Evolutionary conservation across 2,329 filamentous ascomycete genomes (phyloP), one percentile per base, ranked within the genome.

Genomic region (Talaromyces verruculosus): DNA sequence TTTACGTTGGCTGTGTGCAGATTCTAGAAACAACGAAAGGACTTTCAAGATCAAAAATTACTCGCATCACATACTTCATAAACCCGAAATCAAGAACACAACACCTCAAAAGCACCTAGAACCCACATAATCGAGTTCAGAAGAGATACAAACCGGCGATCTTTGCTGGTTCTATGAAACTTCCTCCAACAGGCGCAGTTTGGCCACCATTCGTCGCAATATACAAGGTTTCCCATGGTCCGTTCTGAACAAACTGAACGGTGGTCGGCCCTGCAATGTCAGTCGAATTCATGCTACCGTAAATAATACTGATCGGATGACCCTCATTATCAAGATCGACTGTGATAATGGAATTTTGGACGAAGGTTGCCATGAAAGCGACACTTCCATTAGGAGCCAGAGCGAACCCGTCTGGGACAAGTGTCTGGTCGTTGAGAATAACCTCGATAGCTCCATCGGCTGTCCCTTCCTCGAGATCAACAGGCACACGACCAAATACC

Each of bases 401-500:
- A 19, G 67, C 67, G 63, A 71, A 71, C n/a, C 69, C 69, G 60
- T 71, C 70, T 6, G 63, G 64, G 1, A 67, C 51, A 30, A 67
- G 60, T 28, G 58, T 37, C 57, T 61, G 58, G 35, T 67, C 60
- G 11, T 47, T 25, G 25, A 64, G 64, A 49, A 71, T 68, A 35
- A 70, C 49, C 30, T 70, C 66, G 15, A 67, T 63, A 15, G 66
- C 37, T 5, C 69, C 68, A 53, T 62, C 43, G 17, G 69, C 68
- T n/a, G 57, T 61, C 10, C 68, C 68, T 41, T 68, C 65, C 37
- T 60, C 59, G 19, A 61, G 58, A 25, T 69, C 65, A 33, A 71
- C 65, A 11, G 61, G 65, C 37, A 71, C 66, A n/a, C 69, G 69
- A 37, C 69, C 69, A 60, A 71, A 71, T 25, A 69, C 35, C 17